Percentiles rank a stretch among this genome's conserved stretches.
Evolutionary conservation across 441 rosid genomes (phyloP).

Genomic region (Populus trichocarpa): DNA sequence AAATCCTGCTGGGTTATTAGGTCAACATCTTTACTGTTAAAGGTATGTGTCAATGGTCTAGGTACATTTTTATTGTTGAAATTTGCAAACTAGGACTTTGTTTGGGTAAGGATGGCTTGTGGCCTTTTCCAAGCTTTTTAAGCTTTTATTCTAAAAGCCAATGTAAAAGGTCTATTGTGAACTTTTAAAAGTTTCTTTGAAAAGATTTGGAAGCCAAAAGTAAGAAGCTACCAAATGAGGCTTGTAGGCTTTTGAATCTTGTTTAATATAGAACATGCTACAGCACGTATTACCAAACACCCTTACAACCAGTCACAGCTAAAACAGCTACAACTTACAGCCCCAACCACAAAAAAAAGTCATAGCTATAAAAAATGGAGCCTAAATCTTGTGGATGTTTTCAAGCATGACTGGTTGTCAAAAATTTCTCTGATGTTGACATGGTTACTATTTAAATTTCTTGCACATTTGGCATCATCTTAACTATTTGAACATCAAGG

Average conservation of each 20-base stretch:
- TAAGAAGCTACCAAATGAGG: neutral
- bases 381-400: neutral
- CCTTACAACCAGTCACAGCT: neutral
- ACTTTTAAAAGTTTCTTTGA: neutral
- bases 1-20: neutral
- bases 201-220: neutral
- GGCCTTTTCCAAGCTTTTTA: too few species aligned
- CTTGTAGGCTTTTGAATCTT: neutral
- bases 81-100: neutral
- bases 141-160: neutral
- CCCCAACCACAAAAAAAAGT: neutral
- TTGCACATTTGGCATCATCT: neutral
- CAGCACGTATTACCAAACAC: neutral
- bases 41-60: neutral
- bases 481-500: neutral
- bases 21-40: neutral
- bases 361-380: neutral
- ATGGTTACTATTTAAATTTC: neutral
- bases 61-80: neutral
- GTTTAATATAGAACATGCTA: neutral
- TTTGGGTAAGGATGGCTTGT: neutral
- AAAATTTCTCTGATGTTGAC: neutral
- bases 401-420: neutral
- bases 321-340: neutral
- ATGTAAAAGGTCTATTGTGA: neutral